A percentile compares a stretch with the other conserved stretches of the same genome.
Evolutionary conservation across 23 red algal species (phyloP).

Genomic region (Cyanidioschyzon merolae): DNA sequence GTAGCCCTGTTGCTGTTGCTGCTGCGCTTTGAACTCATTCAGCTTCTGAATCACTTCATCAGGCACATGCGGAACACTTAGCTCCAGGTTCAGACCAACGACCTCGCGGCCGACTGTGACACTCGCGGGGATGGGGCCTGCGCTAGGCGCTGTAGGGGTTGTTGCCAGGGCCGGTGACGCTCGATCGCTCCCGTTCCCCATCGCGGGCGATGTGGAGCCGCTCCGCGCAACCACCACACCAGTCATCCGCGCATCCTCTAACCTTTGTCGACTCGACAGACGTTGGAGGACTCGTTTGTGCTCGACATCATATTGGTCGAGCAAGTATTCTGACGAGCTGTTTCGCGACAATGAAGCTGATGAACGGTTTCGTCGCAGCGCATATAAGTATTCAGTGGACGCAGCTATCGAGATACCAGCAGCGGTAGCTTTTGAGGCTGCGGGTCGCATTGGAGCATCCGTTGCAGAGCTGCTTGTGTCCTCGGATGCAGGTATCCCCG

Average conservation of each 20-base stretch:
- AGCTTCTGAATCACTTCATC: neutral
- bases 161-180: neutral
- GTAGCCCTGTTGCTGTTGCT: neutral
- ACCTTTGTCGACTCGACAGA: neutral
- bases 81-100: neutral
- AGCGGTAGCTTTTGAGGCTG: neutral
- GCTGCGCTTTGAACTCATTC: conserved; percentile 6
- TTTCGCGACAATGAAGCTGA: neutral
- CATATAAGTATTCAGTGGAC: neutral
- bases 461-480: neutral
- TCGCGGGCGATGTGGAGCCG: neutral
- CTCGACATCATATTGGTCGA: neutral
- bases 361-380: neutral
- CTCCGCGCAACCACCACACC: neutral
- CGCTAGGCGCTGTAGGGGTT: neutral
- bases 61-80: neutral
- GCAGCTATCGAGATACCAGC: neutral
- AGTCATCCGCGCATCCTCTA: neutral
- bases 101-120: neutral
- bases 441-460: neutral
- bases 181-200: neutral
- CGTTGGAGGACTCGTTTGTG: neutral
- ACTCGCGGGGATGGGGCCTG: neutral
- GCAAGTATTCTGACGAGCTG: neutral
- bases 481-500: neutral